These are phyloP conservation scores for Gloeopeniophorella convolvens DNA, from an alignment of 768 basidiomycete species.

Conservation along the genomic window DNA sequence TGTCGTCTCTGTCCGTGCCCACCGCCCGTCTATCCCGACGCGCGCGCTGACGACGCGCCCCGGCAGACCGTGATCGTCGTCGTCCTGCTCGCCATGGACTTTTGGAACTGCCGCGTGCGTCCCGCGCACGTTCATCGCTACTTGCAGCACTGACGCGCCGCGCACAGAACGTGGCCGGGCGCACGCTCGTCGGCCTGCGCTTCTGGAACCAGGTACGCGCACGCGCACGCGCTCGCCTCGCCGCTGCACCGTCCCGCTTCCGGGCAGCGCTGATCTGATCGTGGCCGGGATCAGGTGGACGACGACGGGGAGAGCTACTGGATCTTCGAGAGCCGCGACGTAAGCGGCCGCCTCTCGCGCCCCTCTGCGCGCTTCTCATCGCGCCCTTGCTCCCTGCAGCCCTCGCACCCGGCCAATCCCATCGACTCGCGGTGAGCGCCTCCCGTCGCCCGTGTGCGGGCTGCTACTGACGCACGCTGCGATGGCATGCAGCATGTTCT, in stretches of 20 bases:
- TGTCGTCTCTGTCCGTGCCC: conserved; percentile 74
- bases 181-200: conserved; percentile 88
- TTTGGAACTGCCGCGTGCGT: conserved; percentile 92
- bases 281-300: conserved; percentile 59
- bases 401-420: conserved; percentile 81
- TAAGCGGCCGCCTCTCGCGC: conserved; percentile 34
- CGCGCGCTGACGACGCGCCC: conserved; percentile 1
- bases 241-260: background rate
- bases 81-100: conserved; percentile 91
- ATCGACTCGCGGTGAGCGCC: conserved; percentile 72
- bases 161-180: conserved; percentile 81
- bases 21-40: background rate
- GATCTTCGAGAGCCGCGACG: conserved; percentile 98
- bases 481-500: conserved; percentile 10
- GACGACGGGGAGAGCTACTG: conserved; percentile 94
- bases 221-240: background rate
- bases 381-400: conserved; percentile 37
- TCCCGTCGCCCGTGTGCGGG: background rate
- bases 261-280: conserved; percentile 18
- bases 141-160: background rate
- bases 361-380: background rate
- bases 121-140: background rate
- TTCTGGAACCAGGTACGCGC: conserved; percentile 88
- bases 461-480: background rate
- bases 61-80: conserved; percentile 83